A percentile compares a stretch with the other conserved stretches of the same genome.
These are phyloP conservation scores for Penicillium daleae DNA, from an alignment of 495 filamentous ascomycete genomes.

Conservation along the genomic window DNA sequence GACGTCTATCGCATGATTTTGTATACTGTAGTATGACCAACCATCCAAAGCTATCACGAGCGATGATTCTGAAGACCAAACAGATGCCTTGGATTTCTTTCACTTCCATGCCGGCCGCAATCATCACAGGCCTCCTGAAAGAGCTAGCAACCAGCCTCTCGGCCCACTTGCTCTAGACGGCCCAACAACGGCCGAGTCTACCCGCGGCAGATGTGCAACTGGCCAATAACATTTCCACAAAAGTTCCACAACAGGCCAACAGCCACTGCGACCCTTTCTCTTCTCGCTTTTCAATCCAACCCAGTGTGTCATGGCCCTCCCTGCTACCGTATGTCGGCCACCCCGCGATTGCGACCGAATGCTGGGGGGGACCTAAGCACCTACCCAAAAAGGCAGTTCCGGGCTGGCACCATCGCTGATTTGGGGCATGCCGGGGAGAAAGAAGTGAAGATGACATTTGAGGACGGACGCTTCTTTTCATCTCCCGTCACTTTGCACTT, in stretches of 20 bases:
- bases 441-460: neutral
- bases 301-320: conserved; percentile 8
- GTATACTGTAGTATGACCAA: neutral
- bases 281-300: neutral
- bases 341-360: conserved; percentile 23
- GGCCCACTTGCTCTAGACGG: neutral
- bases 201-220: conserved; percentile 1
- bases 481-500: conserved; percentile 1
- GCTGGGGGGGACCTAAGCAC: conserved; percentile 23
- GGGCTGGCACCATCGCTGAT: conserved; percentile 10
- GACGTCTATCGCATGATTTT: neutral
- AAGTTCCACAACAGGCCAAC: neutral
- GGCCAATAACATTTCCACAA: neutral
- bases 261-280: neutral
- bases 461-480: neutral
- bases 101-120: neutral
- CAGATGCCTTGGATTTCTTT: neutral
- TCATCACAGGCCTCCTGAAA: neutral
- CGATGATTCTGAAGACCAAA: neutral
- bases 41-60: neutral
- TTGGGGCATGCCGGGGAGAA: conserved; percentile 1
- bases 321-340: conserved; percentile 2
- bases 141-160: neutral
- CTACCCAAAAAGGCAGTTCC: conserved; percentile 33
- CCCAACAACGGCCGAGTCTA: neutral